Evolutionary conservation across 129 eudicot species (phyloP), one percentile per base, ranked within the genome.

Genomic region (Helichrysum umbraculigerum): DNA sequence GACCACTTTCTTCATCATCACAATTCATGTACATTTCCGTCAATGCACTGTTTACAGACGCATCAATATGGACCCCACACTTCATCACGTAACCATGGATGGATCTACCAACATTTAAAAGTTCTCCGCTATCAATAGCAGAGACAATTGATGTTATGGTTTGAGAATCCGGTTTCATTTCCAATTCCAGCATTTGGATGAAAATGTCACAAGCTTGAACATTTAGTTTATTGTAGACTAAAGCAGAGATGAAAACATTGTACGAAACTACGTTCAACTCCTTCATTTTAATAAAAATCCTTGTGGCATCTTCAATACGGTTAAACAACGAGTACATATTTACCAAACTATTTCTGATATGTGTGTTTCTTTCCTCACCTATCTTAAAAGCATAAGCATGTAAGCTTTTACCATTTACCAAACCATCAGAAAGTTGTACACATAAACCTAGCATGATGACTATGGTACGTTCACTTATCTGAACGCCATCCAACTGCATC

Each of bases 11-110:
- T 73, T 83, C 87, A 71, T 83, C 87, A 5, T 64, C 78, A 41
- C 89, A 85, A 54, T 75, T 83, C 81, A 88, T 75, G 76, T 85
- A 88, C 92, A 88, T 88, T 72, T 88, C 92, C n/a, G 84, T 83
- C 57, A 88, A 72, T 44, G 89, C 84, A 34, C 87, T 75, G 78
- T 72, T 83, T 41, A 88, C 70, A 60, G 85, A 75, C 30, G 85
- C 56, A 70, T 80, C 83, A 47, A 81, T 65, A 33, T 80, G 63
- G 19, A 85, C 32, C 62, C 83, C 84, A 7, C 66, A 70, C 75
- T 88, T 88, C 73, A 83, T 78, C 77, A 75, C 78, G 42, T 68
- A 88, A 42, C 82, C 87, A 72, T 88, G 92, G 35, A 88, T 44
- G 34, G 84, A 85, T 81, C 73, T 85, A 47, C 84, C 92, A 68